A percentile compares a stretch with the other conserved stretches of the same genome.
These are phyloP conservation scores for Scleromitrula shiraiana DNA, from an alignment of 2,329 filamentous ascomycete genomes.

Conservation along the genomic window DNA sequence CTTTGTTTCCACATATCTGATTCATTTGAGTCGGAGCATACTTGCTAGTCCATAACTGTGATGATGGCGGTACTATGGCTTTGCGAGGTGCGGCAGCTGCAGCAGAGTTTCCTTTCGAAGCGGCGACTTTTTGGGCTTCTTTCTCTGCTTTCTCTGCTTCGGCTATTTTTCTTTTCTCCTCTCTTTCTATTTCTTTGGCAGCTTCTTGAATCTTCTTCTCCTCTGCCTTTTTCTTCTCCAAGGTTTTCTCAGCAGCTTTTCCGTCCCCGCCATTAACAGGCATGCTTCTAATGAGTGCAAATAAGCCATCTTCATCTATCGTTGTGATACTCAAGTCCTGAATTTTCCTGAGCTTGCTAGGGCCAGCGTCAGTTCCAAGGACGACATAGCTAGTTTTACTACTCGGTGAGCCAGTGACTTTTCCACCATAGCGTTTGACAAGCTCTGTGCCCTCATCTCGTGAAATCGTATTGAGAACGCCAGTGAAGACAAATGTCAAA, in stretches of 20 bases:
- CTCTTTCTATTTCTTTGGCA: slow-evolving; percentile 76
- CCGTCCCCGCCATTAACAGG: slow-evolving; percentile 82
- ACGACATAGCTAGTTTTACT: slow-evolving; percentile 93
- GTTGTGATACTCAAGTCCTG: slow-evolving; percentile 72
- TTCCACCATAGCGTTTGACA: slow-evolving; percentile 91
- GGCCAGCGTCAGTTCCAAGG: slow-evolving; percentile 82
- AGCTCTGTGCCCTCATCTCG: slow-evolving; percentile 79
- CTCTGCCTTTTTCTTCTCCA: slow-evolving; percentile 77
- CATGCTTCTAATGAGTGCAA: slow-evolving; percentile 71
- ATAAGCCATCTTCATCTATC: slow-evolving; percentile 88
- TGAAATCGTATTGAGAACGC: slow-evolving; percentile 69
- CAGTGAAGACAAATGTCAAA: slow-evolving; percentile 91
- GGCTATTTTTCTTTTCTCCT: slow-evolving; percentile 56
- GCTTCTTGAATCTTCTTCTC: slow-evolving; percentile 74
- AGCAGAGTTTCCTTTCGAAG: slow-evolving; percentile 29
- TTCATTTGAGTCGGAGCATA: slow-evolving; percentile 79
- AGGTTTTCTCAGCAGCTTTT: slow-evolving; percentile 77
- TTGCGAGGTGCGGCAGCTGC: slow-evolving; percentile 34
- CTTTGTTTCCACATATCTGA: slow-evolving; percentile 95
- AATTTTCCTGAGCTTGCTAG: slow-evolving; percentile 87
- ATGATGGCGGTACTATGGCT: slow-evolving; percentile 36
- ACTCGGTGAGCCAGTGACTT: slow-evolving; percentile 77
- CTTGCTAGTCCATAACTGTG: slow-evolving; percentile 85
- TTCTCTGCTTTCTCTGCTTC: slow-evolving; percentile 44
- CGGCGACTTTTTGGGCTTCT: slow-evolving; percentile 26